phyloP scores from a whole-genome alignment of 169 alveolate genomes.

The Ichthyophthirius multifiliis region DNA sequence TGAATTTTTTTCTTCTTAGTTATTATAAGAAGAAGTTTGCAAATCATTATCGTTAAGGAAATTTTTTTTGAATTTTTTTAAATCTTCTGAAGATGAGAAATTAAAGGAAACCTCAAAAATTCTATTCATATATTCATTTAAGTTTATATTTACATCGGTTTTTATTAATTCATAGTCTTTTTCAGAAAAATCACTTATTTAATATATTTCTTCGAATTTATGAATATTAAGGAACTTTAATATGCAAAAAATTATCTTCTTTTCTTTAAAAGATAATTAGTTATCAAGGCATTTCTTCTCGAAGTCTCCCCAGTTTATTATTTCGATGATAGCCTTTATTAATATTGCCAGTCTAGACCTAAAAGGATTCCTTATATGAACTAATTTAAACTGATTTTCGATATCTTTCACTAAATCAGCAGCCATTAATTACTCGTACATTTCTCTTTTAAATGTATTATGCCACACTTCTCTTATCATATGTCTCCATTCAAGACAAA shows the following conservation, averaged over 20 bases:
- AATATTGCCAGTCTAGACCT: neutral
- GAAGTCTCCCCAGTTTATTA: neutral
- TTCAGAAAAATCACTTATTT: neutral
- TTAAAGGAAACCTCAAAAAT: neutral
- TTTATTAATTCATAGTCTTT: neutral
- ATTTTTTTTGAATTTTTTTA: neutral
- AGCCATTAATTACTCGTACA: slow-evolving; percentile 5
- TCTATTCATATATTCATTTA: neutral
- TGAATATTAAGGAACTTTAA: neutral
- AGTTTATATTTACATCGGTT: neutral
- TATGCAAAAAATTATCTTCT: neutral
- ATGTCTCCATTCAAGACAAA: slow-evolving; percentile 5
- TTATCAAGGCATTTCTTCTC: neutral
- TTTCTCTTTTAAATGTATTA: slow-evolving; percentile 14
- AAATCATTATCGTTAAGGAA: neutral
- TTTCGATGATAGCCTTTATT: neutral
- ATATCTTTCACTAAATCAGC: slow-evolving; percentile 12
- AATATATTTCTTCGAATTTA: neutral
- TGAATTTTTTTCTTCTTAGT: neutral
- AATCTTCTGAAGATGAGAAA: neutral
- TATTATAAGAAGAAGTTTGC: neutral
- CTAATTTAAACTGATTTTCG: neutral
- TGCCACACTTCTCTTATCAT: slow-evolving; percentile 3
- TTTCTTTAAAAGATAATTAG: neutral
- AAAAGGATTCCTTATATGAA: slow-evolving; percentile 6